phyloP scores from a whole-genome alignment of 192 early-diverging fungal species.

The Coemansia pectinata region DNA sequence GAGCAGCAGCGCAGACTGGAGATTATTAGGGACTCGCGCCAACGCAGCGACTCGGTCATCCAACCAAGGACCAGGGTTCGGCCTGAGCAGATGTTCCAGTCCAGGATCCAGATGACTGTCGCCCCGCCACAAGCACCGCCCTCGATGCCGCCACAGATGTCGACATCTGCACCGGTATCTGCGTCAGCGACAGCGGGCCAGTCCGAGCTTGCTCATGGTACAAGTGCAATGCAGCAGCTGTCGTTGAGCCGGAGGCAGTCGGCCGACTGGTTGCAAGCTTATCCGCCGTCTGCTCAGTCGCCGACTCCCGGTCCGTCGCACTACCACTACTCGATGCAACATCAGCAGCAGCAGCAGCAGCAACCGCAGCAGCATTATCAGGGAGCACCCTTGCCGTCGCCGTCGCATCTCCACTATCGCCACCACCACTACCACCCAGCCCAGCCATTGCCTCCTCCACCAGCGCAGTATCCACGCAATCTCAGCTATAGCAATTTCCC shows the following conservation, averaged over 20 bases:
- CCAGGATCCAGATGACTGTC: slow-evolving; percentile 1
- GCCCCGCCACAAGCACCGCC: background rate
- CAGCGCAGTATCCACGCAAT: background rate
- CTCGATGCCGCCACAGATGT: background rate
- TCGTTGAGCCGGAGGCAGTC: slow-evolving; percentile 2
- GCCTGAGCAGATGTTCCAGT: slow-evolving; percentile 16
- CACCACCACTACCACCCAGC: background rate
- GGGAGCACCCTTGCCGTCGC: background rate
- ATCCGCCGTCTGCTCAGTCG: background rate
- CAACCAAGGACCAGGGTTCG: slow-evolving; percentile 1
- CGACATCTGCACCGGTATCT: slow-evolving; percentile 4
- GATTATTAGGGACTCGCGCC: slow-evolving; percentile 35
- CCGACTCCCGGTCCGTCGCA: slow-evolving; percentile 13
- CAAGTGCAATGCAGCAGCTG: background rate
- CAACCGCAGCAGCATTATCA: slow-evolving; percentile 15
- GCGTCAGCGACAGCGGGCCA: background rate
- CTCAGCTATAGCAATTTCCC: background rate
- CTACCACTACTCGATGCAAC: slow-evolving; percentile 1
- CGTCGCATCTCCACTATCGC: slow-evolving; percentile 16
- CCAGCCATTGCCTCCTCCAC: background rate
- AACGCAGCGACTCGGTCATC: slow-evolving; percentile 15
- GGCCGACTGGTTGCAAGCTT: slow-evolving; percentile 6
- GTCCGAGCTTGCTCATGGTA: background rate
- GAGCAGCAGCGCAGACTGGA: slow-evolving; percentile 33
- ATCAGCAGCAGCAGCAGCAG: slow-evolving; percentile 11